A percentile compares a stretch with the other conserved stretches of the same genome.
Conservation (phyloP, 345 rosid genomes). For the Arabidopsis suecica region DNA sequence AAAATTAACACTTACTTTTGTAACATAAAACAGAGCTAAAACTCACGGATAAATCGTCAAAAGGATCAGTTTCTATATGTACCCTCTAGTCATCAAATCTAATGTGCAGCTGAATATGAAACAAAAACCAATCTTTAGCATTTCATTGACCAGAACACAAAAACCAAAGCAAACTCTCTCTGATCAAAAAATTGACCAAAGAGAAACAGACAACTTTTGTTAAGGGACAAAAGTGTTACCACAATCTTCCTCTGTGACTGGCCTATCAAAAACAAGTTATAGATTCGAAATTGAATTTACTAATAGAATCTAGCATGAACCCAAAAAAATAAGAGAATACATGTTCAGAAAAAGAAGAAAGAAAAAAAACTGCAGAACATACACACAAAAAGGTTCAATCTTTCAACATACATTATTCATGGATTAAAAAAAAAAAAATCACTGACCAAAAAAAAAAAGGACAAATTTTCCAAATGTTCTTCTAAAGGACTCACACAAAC, state of each 20-base stretch:
- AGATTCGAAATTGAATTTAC: constrained; percentile 7
- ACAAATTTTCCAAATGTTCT: background rate
- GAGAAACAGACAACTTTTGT: background rate
- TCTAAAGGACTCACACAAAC: constrained; percentile 15
- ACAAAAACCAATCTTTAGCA: constrained; percentile 10
- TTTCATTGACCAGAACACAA: background rate
- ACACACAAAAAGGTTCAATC: constrained; percentile 5
- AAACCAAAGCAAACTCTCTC: constrained; percentile 20
- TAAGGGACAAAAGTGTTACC: constrained; percentile 20
- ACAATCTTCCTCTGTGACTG: constrained; percentile 21
- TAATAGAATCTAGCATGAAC: constrained; percentile 29
- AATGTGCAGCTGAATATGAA: constrained; percentile 25
- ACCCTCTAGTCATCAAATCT: background rate
- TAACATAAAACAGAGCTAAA: constrained; percentile 25
- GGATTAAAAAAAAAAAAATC: background rate
- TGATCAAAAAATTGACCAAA: constrained; percentile 1
- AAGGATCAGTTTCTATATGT: too few relatives aligned
- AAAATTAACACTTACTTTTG: constrained; percentile 9
- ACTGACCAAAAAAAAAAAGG: background rate
- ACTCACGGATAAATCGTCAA: too few relatives aligned
- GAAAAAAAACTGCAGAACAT: constrained; percentile 8
- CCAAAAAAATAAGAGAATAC: background rate
- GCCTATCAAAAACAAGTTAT: constrained; percentile 8
- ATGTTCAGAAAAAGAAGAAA: constrained; percentile 18
- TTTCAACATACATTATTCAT: constrained; percentile 22